Evolutionary conservation across 805 yeast species (phyloP), one percentile per base, ranked within the genome.

Genomic region (Saccharomycopsis amapae): DNA sequence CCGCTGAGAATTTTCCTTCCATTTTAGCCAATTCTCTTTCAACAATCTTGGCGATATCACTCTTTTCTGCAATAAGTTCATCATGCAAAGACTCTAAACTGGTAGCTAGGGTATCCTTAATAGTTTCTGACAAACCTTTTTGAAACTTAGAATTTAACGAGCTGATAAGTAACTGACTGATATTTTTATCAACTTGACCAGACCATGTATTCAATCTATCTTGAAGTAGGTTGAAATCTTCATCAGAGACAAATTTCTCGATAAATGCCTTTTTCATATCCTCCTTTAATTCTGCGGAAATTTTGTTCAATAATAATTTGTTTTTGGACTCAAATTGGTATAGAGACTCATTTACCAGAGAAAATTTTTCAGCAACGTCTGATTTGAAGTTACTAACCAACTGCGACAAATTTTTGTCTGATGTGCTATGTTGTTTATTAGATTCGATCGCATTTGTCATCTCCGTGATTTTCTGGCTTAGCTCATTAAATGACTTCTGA

Each of bases 121-220:
- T 37, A 6, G 52, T 38, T 7, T 44, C 52, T 4, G 42, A 13
- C 2, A 48, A 26, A 2, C 19, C 32, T 7, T 33, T 41, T 34
- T 45, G 52, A 19, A 48, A 48, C 23, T 48, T 48, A 13, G 49
- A 45, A 23, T 41, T 48, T 15, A 48, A 38, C 7, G 48, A 41
- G 28, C 38, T 40, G 17, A 48, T 31, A 2, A 48, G 38, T 22
- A 48, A 38, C 42, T 44, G 49, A 26, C 49, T 44, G 20, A 48
- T 48, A 33, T 48, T 48, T 40, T 48, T 48, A 35, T 48, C 52
- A 13, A 48, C 52, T 15, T 48, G 39, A 10, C 43, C 32, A 6
- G 40, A 40, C 52, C 52, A 48, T 34, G 36, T 20, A 22, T 34
- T 20, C 20, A 48, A 38, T 23, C 52, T 19, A 6, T 48, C 42